A percentile compares a stretch with the other conserved stretches of the same genome.
Conservation (phyloP, 1,284 basidiomycete genomes). For the Melanopsichium pennsylvanicum region DNA sequence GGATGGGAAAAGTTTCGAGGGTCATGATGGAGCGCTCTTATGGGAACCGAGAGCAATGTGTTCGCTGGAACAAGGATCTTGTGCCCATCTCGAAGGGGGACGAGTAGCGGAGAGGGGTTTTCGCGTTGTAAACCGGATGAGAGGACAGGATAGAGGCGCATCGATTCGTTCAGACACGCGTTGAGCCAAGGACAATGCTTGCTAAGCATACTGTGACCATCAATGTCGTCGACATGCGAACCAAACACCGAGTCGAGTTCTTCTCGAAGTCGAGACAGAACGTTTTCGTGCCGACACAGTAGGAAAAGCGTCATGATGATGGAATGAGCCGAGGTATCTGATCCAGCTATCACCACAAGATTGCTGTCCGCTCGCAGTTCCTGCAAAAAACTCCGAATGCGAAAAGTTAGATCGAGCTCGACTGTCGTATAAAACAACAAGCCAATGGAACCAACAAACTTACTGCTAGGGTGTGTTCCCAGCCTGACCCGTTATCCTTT, state of each 20-base stretch:
- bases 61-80: conserved; percentile 3
- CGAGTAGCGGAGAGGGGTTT: neutral
- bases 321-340: conserved; percentile 16
- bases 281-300: conserved; percentile 5
- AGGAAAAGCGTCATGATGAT: conserved; percentile 18
- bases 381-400: neutral
- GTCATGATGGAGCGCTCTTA: conserved; percentile 21
- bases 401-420: no score
- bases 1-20: conserved; percentile 22
- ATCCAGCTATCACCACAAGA: conserved; percentile 25
- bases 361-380: neutral
- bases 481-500: no score
- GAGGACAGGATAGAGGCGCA: conserved; percentile 20
- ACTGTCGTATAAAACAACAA: no score
- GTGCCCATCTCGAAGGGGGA: neutral
- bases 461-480: no score
- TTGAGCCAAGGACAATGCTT: conserved; percentile 14
- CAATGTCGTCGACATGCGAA: neutral
- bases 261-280: neutral
- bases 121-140: conserved; percentile 17
- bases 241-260: conserved; percentile 16
- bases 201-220: conserved; percentile 5
- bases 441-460: no score
- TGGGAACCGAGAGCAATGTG: conserved; percentile 6
- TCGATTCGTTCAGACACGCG: conserved; percentile 27